Conservation (phyloP, 2,329 filamentous ascomycete species). For the Verticillium albo-atrum region DNA sequence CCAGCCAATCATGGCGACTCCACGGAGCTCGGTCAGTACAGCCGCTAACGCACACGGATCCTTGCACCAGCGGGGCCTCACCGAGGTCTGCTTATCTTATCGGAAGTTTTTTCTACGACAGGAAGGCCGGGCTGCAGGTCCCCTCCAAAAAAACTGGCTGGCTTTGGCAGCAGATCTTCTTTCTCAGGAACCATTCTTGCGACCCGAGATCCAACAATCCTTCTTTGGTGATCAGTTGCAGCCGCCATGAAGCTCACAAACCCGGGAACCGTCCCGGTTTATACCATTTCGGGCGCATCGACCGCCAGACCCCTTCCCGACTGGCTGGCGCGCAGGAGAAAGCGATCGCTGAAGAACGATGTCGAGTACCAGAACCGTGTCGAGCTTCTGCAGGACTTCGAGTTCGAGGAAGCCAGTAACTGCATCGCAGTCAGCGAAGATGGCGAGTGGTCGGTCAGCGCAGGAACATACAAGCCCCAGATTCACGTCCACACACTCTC, state of each 20-base stretch:
- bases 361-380: conserved; percentile 89
- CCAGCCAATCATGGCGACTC: not conserved
- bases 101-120: conserved; percentile 13
- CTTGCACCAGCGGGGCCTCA: conserved; percentile 9
- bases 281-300: conserved; percentile 89
- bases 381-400: conserved; percentile 94
- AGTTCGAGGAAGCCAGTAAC: conserved; percentile 91
- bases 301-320: conserved; percentile 86
- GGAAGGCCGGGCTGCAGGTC: not conserved
- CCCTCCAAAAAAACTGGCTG: not conserved
- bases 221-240: not conserved
- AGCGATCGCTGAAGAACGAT: conserved; percentile 88
- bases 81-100: conserved; percentile 14
- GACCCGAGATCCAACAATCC: not conserved
- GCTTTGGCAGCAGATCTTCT: conserved; percentile 3
- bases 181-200: not conserved
- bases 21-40: conserved; percentile 9
- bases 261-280: conserved; percentile 80
- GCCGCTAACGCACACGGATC: conserved; percentile 8
- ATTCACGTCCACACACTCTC: conserved; percentile 96
- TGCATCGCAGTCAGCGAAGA: conserved; percentile 90
- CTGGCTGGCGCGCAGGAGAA: conserved; percentile 87
- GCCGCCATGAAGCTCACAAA: conserved; percentile 73
- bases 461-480: conserved; percentile 70
- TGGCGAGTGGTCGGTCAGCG: conserved; percentile 78